These are phyloP conservation scores for Saksenaea oblongispora DNA, from an alignment of 371 early-diverging fungal genomes.

Conservation along the genomic window DNA sequence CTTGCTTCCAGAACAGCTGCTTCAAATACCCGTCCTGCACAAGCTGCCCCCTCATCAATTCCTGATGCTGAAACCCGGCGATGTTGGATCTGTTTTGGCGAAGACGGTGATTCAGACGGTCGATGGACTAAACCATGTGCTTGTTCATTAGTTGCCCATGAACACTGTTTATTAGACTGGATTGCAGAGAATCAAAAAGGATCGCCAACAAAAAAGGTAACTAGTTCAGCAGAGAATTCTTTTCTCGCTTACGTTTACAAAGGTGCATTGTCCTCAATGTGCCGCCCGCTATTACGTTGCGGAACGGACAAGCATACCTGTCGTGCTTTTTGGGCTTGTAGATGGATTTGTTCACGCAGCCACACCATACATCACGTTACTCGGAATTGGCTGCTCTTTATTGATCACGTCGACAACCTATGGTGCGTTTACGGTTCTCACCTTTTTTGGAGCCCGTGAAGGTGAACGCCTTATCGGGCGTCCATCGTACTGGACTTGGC, in stretches of 20 bases:
- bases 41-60: neutral
- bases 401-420: slow-evolving; percentile 64
- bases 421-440: slow-evolving; percentile 71
- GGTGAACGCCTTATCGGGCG: slow-evolving; percentile 66
- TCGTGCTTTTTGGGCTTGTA: slow-evolving; percentile 52
- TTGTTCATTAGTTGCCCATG: slow-evolving; percentile 74
- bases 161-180: slow-evolving; percentile 77
- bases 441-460: slow-evolving; percentile 65
- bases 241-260: slow-evolving; percentile 7
- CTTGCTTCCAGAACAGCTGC: slow-evolving; percentile 21
- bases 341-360: slow-evolving; percentile 63
- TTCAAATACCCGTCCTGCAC: neutral
- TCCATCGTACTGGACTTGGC: slow-evolving; percentile 64
- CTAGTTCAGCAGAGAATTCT: neutral
- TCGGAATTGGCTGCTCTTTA: slow-evolving; percentile 62
- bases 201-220: slow-evolving; percentile 55
- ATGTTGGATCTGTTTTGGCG: slow-evolving; percentile 74
- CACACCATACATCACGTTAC: slow-evolving; percentile 65
- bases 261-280: slow-evolving; percentile 81
- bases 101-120: slow-evolving; percentile 58
- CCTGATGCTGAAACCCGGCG: slow-evolving; percentile 24
- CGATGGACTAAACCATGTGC: slow-evolving; percentile 76
- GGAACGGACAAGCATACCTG: slow-evolving; percentile 51
- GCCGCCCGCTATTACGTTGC: slow-evolving; percentile 62
- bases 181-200: slow-evolving; percentile 71